Conservation (phyloP, 495 filamentous ascomycete genomes). For the Penicillium fimorum region DNA sequence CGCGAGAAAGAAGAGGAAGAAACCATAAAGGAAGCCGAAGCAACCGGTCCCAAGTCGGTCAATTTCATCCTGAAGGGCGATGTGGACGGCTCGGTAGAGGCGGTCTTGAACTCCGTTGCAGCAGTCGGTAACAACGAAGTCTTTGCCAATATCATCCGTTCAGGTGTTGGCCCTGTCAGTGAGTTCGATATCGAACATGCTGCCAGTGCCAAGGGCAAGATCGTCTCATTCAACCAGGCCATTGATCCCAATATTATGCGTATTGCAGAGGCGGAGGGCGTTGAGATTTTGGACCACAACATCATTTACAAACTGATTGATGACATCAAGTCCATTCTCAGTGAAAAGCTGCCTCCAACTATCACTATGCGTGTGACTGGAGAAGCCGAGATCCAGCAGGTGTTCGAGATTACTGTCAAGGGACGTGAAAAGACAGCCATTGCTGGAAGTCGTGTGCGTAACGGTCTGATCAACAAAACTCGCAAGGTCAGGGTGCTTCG, state of each 20-base stretch:
- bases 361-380: conserved; percentile 70
- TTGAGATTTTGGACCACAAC: conserved; percentile 79
- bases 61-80: conserved; percentile 90
- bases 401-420: conserved; percentile 81
- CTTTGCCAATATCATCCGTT: conserved; percentile 69
- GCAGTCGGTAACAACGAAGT: conserved; percentile 83
- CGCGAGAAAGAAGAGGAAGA: conserved; percentile 45
- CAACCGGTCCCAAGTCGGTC: conserved; percentile 59
- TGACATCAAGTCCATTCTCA: conserved; percentile 68
- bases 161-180: conserved; percentile 71
- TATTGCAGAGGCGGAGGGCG: conserved; percentile 65
- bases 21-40: conserved; percentile 23
- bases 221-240: conserved; percentile 84
- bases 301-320: conserved; percentile 92
- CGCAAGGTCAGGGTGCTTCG: conserved; percentile 71
- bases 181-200: conserved; percentile 91
- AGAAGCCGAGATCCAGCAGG: conserved; percentile 80
- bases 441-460: conserved; percentile 85
- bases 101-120: conserved; percentile 70
- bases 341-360: conserved; percentile 61
- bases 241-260: conserved; percentile 66
- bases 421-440: conserved; percentile 65
- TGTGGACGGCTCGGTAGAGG: conserved; percentile 89
- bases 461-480: conserved; percentile 64
- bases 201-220: conserved; percentile 61